Base-by-base conservation (phyloP, 495 filamentous ascomycete genomes). In the Xylaria telfairii region DNA sequence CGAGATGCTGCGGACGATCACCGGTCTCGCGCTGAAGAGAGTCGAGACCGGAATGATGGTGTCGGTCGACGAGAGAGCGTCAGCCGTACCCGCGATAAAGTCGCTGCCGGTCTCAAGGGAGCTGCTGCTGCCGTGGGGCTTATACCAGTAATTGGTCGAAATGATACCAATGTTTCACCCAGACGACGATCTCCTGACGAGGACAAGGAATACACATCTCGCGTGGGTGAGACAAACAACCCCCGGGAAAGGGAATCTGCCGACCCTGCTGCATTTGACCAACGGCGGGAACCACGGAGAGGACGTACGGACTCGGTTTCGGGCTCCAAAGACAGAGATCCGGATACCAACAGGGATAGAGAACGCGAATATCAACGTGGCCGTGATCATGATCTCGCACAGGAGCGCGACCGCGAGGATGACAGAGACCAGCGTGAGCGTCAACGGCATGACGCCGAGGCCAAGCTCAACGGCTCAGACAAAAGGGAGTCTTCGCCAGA, bases 41-140 rank as follows among this genome's bases (percentile, higher is more conserved):
- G 56, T n/a, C 71, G 74, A 24, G 77, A 79, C 17, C 67, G 74
- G 24, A 75, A 74, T 54, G 78, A 81, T 28, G 67, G 73, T 32
- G 21, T 72, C 15, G 46, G 26, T 17, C 74, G 75, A 15, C 74
- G 74, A 61, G 74, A 70, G 61, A 74, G 74, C 61, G 30, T 71
- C 44, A 74, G 72, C 64, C 73, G 71, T 51, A 65, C 72, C 49
- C 76, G 75, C 54, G 83, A 83, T 49, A 87, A 81, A 68, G 67
- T 81, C 17, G 73, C 76, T 9, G 69, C 77, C 9, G 83, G 81
- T 0, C 64, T 82, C 15, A 75, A 79, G 17, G 71, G 77, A 15
- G 84, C 77, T 41, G 83, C 81, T 26, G 79, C 79, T 0, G 73
- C 80, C 17, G 57, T 83, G 13, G 83, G 80, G n/a, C 73, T 85